Base-by-base conservation (phyloP, 208 protist species). In the Phytomonas sp. region DNA sequence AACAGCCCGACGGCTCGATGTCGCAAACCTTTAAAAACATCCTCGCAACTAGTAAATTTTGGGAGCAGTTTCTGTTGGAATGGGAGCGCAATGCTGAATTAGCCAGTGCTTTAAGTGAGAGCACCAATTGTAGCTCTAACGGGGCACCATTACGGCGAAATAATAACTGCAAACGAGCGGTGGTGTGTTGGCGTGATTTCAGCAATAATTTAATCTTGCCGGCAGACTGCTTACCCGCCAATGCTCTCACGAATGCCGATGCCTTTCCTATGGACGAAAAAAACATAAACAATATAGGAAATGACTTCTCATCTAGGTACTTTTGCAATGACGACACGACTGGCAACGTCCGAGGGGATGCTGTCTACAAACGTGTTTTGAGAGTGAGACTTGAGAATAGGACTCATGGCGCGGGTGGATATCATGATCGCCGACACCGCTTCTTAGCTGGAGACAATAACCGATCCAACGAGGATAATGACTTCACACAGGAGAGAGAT, bases 131-230 rank as follows among this genome's bases (percentile, higher is more conserved):
- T 26, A 56, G 45, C 16, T 26, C 23, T 26, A 56, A 56, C 45
- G 45, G 45, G 45, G 16, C 23, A 26, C 45, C 45, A 26, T 23
- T 26, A 19, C 11, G 45, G 23, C 45, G 45, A 56, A 56, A 56
- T 56, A 56, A 56, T 56, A 56, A 26, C 19, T 19, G 45, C 8
- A 11, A 56, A 19, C 45, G 6, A 11, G 45, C 45, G 11, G 45
- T 93, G 8, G 79, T 94, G 26, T 86, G 86, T 68, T 94, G 89
- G 89, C 90, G 80, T 67, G 89, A 92, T 75, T 69, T 94, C 29
- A 84, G 80, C 37, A 91, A 82, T 74, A 94, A 94, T 75, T 72
- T 94, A 72, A 81, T 94, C 61, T 78, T 84, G 33, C 83, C 81
- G 14, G 37, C 74, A 33, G 69, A 73, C 68, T 56, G 45, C 19